Evolutionary conservation across 2,329 filamentous ascomycete genomes (phyloP), one percentile per base, ranked within the genome.

Genomic region (Neofusicoccum sp.): DNA sequence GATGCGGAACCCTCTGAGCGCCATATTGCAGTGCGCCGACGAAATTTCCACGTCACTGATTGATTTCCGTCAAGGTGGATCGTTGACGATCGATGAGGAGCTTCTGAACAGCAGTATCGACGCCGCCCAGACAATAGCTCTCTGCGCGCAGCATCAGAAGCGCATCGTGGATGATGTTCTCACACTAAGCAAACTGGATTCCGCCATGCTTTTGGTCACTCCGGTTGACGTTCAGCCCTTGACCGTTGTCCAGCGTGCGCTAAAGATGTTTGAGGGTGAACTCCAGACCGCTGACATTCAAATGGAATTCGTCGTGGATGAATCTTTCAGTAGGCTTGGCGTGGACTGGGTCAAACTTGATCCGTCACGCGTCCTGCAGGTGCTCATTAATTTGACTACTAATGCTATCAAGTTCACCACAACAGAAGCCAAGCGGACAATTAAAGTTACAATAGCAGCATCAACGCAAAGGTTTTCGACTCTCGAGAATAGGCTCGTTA

Each of bases 351-450:
- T 92, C 41, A 88, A 83, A 64, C 78, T 91, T 30, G 90, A 93
- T 70, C 87, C 90, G 0, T 89, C 87, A 14, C 82, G 90, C 26
- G 85, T 93, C 53, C 82, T 89, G 56, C 90, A 93, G 72, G 88
- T 93, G 0, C 78, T 93, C 3, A 91, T 93, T 71, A 93, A 93
- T 67, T 80, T 93, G 1, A 83, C 90, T 7, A 90, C 89, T 6
- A 93, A 93, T 67, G 89, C 89, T 0, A 87, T 93, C 72, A 93
- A 93, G 68, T 93, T 93, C 69, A 93, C 90, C 1, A 86, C 86
- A 36, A 80, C 80, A 0, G 84, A 87, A 16, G 79, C 80, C 14
- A 83, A 78, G 11, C 82, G 86, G 6, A 83, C 84, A 3, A 91
- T 92, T 64, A 80, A 80, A 6, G 84, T 92, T 24, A 85, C 82